Base-by-base conservation (phyloP, 768 basidiomycete species). In the Tylopilus sp. region DNA sequence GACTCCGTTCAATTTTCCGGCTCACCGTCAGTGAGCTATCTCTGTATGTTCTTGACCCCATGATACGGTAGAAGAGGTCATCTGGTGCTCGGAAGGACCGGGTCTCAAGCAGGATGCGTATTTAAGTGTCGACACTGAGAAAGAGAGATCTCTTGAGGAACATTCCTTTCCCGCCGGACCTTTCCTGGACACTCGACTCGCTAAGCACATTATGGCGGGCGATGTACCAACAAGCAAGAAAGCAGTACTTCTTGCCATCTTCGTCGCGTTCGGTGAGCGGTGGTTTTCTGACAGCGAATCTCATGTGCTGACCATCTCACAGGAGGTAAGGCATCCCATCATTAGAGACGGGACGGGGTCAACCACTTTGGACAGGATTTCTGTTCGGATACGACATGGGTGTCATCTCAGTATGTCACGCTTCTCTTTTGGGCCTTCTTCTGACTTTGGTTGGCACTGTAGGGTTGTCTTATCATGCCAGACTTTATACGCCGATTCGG, bases 401-500 rank as follows among this genome's bases (percentile, higher is more conserved):
- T 65, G 82, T 88, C 48, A 86, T 87, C 53, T 87, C 85, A 49
- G 83, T 85, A 53, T 47, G 76, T 64, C 4, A 5, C 15, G 41
- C 18, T 31, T 17, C 18, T 22, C 43, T 12, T n/a, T 33, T 1
- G n/a, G n/a, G n/a, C n/a, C 50, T 35, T n/a, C 48, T 47, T 46
- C n/a, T 49, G 46, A 53, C 18, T 17, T 48, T n/a, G n/a, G n/a
- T n/a, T n/a, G n/a, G n/a, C n/a, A n/a, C n/a, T n/a, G n/a, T 59
- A 85, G 81, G 88, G 87, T 75, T 88, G 85, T 60, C 68, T 90
- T 28, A 88, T 89, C 52, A 88, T 88, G 85, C 79, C 79, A 8
- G 86, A 89, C 64, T 90, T 90, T 65, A 75, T 87, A 57, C 57
- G 70, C 47, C 79, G 86, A 12, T 89, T 90, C 61, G 88, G 86